Evolutionary conservation across 768 basidiomycete species (phyloP).

Genomic region (Tricholoma hemisulphureum): DNA sequence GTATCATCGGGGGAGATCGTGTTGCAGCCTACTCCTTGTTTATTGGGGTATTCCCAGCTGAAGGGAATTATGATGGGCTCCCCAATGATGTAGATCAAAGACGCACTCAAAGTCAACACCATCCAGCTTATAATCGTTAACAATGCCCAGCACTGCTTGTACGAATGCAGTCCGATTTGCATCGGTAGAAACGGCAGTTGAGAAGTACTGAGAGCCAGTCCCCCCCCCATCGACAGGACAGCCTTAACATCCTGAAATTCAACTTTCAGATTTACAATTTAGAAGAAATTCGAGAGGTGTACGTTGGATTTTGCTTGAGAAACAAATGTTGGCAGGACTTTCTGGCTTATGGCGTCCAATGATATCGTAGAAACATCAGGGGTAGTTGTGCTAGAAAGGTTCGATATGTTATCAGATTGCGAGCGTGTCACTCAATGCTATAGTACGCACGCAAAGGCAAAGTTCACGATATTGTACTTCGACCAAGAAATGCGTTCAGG

Average conservation of each 20-base stretch:
- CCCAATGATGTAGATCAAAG: not conserved
- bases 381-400: constrained; percentile 33
- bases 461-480: constrained; percentile 50
- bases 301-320: constrained; percentile 42
- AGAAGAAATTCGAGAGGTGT: constrained; percentile 9
- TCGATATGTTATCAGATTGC: not conserved
- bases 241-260: constrained; percentile 51
- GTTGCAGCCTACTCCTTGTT: constrained; percentile 71
- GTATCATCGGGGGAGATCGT: constrained; percentile 57
- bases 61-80: constrained; percentile 2
- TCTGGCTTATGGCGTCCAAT: constrained; percentile 42
- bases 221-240: constrained; percentile 64
- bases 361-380: constrained; percentile 31
- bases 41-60: constrained; percentile 82
- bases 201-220: constrained; percentile 64
- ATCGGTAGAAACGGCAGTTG: constrained; percentile 53
- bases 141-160: constrained; percentile 52
- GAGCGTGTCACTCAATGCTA: not conserved
- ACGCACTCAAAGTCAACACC: constrained; percentile 57
- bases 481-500: constrained; percentile 49
- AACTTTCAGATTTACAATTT: not conserved
- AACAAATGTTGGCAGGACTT: constrained; percentile 56
- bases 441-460: constrained; percentile 46
- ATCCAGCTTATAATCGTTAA: constrained; percentile 49
- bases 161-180: constrained; percentile 63